phyloP scores from a whole-genome alignment of 805 yeast genomes.

The Jamesozyma spencerorum region DNA sequence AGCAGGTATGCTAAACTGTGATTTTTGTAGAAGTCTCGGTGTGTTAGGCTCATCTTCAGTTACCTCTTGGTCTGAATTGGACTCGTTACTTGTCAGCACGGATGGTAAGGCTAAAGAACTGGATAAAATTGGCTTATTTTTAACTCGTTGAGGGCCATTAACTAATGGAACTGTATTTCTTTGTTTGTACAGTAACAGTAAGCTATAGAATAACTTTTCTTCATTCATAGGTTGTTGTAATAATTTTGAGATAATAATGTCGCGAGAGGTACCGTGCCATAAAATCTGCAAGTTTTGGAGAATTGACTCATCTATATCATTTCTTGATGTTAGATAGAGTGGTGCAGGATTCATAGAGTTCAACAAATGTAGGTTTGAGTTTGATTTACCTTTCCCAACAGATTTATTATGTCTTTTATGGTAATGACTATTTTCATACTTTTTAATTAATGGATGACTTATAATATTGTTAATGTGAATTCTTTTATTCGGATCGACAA shows the following conservation, averaged over 20 bases:
- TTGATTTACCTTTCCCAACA: constrained; percentile 18
- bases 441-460: constrained; percentile 66
- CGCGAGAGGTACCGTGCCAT: constrained; percentile 68
- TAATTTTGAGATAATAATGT: constrained; percentile 46
- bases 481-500: constrained; percentile 63
- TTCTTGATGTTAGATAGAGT: constrained; percentile 20
- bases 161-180: constrained; percentile 38
- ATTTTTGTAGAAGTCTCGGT: constrained; percentile 23
- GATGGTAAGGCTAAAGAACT: not conserved
- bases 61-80: not conserved
- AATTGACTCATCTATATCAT: constrained; percentile 64
- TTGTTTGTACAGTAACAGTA: constrained; percentile 65
- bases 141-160: not conserved
- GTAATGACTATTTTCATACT: constrained; percentile 38
- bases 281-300: constrained; percentile 65
- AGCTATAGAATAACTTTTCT: constrained; percentile 72
- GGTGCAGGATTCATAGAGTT: constrained; percentile 12
- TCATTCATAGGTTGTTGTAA: constrained; percentile 50
- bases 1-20: constrained; percentile 24
- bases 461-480: constrained; percentile 59
- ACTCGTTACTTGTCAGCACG: not conserved
- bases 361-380: constrained; percentile 21
- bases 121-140: not conserved
- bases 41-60: constrained; percentile 12
- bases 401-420: constrained; percentile 1